Conservation (phyloP, 1,284 basidiomycete genomes). For the Irpex sp. region DNA sequence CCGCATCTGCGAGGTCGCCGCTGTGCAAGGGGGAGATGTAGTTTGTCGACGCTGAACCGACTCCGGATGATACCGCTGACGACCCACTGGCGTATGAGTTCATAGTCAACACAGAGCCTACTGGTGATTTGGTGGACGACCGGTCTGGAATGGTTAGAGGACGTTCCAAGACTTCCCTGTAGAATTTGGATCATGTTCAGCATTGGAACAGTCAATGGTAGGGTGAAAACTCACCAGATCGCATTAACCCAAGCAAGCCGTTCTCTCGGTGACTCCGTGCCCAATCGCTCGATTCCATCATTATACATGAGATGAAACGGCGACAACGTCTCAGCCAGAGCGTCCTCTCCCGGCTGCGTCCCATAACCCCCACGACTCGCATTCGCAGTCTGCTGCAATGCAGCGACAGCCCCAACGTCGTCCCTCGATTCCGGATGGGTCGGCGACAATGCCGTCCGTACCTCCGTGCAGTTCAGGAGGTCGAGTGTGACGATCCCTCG, state of each 20-base stretch:
- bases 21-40: slow-evolving; percentile 67
- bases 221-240: slow-evolving; percentile 61
- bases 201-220: slow-evolving; percentile 5
- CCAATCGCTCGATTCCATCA: slow-evolving; percentile 83
- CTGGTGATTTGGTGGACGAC: slow-evolving; percentile 59
- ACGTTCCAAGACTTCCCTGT: slow-evolving; percentile 64
- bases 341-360: slow-evolving; percentile 35
- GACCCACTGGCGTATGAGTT: slow-evolving; percentile 43
- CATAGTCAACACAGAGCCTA: slow-evolving; percentile 70
- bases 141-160: slow-evolving; percentile 48
- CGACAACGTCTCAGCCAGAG: slow-evolving; percentile 65
- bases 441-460: slow-evolving; percentile 75
- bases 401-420: slow-evolving; percentile 82
- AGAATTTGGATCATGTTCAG: slow-evolving; percentile 1
- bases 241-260: slow-evolving; percentile 86
- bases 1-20: slow-evolving; percentile 59
- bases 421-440: slow-evolving; percentile 73
- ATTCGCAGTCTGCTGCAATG: slow-evolving; percentile 53
- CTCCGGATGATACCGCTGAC: slow-evolving; percentile 39
- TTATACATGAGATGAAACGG: slow-evolving; percentile 87
- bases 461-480: slow-evolving; percentile 78
- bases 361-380: slow-evolving; percentile 39
- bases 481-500: slow-evolving; percentile 81
- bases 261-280: slow-evolving; percentile 78
- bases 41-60: slow-evolving; percentile 63